Evolutionary conservation across 176 grass and related monocot genomes (phyloP).

Genomic region (Chrysopogon serrulatus): DNA sequence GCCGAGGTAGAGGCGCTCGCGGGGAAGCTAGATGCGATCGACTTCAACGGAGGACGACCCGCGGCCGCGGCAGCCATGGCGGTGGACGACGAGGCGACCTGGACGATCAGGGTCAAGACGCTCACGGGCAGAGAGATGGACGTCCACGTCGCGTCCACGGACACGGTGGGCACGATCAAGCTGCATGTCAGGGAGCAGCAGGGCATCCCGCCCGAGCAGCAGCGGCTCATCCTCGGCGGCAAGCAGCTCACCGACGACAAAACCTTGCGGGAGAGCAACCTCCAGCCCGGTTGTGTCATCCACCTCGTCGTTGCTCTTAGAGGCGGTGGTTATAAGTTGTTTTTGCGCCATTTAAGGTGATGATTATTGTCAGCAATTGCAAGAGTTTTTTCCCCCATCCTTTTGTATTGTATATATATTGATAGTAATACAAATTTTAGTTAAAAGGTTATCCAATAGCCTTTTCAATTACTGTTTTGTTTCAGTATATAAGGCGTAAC

Average conservation of each 20-base stretch:
- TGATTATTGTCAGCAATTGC: no score
- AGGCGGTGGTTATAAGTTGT: not conserved
- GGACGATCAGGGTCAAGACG: not conserved
- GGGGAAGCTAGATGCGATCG: not conserved
- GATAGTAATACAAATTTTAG: no score
- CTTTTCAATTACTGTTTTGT: no score
- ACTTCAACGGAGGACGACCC: not conserved
- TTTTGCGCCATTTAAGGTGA: not conserved
- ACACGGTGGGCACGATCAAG: not conserved
- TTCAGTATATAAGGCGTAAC: no score
- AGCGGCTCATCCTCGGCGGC: conserved; percentile 13
- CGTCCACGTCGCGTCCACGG: not conserved
- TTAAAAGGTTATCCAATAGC: no score
- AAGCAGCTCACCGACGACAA: conserved; percentile 3
- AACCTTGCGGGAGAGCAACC: not conserved
- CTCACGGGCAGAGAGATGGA: conserved; percentile 18
- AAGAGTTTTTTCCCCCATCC: no score
- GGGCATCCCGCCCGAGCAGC: conserved; percentile 21
- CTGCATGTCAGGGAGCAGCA: conserved; percentile 1
- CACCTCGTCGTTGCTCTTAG: conserved; percentile 18
- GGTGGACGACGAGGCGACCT: not conserved
- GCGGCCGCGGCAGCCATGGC: not conserved
- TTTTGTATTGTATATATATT: no score
- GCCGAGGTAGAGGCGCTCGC: not conserved
- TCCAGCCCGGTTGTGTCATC: not conserved